phyloP scores from a whole-genome alignment of 2,329 filamentous ascomycete genomes.

The Aciculosporium take region DNA sequence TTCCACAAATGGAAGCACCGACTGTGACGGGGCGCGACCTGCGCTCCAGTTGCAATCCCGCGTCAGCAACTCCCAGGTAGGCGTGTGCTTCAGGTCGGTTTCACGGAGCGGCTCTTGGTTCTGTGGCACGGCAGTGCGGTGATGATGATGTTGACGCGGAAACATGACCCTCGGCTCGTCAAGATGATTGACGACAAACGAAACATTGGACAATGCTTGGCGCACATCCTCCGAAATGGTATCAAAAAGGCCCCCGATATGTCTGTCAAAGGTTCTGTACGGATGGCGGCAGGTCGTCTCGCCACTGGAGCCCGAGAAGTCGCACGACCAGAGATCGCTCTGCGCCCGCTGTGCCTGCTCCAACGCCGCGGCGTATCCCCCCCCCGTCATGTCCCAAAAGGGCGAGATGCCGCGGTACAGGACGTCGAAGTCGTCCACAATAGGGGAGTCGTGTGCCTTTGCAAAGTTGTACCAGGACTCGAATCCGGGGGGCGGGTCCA shows the following conservation, averaged over 20 bases:
- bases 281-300: conserved; percentile 21
- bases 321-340: conserved; percentile 25
- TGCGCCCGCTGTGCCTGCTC: conserved; percentile 10
- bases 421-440: conserved; percentile 37
- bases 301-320: conserved; percentile 12
- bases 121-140: too few relatives aligned
- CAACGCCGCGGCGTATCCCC: conserved; percentile 18
- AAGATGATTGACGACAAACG: conserved; percentile 31
- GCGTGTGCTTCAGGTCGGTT: background rate
- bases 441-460: conserved; percentile 20
- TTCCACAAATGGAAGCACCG: background rate
- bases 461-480: conserved; percentile 31
- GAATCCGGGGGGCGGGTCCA: conserved; percentile 32
- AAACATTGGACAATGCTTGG: background rate
- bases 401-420: conserved; percentile 26
- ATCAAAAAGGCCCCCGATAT: conserved; percentile 15
- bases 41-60: background rate
- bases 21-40: background rate
- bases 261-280: conserved; percentile 18
- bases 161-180: conserved; percentile 32
- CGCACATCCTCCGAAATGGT: conserved; percentile 7
- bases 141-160: conserved; percentile 6
- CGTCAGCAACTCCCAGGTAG: background rate
- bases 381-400: conserved; percentile 24
- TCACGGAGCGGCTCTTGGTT: background rate